Conservation (phyloP, 2,329 filamentous ascomycete genomes). For the Monilinia polystroma region DNA sequence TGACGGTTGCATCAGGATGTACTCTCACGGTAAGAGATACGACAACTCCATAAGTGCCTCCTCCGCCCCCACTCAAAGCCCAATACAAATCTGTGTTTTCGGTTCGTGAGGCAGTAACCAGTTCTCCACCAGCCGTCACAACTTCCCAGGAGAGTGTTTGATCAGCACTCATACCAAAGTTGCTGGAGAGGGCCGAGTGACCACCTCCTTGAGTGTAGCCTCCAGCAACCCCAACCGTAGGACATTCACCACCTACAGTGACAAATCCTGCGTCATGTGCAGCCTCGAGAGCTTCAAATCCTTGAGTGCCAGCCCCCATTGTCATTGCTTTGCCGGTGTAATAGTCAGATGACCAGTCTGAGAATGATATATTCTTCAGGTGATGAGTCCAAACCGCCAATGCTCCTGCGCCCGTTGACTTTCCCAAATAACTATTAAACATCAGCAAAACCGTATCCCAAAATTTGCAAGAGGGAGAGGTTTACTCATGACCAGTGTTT, state of each 20-base stretch:
- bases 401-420: conserved; percentile 60
- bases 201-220: conserved; percentile 62
- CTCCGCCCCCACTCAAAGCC: conserved; percentile 60
- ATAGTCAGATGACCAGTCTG: conserved; percentile 43
- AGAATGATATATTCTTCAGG: conserved; percentile 48
- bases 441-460: conserved; percentile 4
- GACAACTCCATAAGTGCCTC: conserved; percentile 58
- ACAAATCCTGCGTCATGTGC: conserved; percentile 45
- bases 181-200: conserved; percentile 52
- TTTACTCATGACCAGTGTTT: conserved; percentile 56
- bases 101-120: conserved; percentile 48
- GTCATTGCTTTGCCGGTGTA: conserved; percentile 55
- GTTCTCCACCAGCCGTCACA: conserved; percentile 51
- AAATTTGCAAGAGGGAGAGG: background rate
- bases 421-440: conserved; percentile 48
- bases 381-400: conserved; percentile 57
- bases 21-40: conserved; percentile 54
- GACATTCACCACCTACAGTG: conserved; percentile 54
- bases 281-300: conserved; percentile 46
- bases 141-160: conserved; percentile 57
- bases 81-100: conserved; percentile 60
- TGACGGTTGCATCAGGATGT: conserved; percentile 46
- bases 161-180: conserved; percentile 60
- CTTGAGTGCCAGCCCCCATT: conserved; percentile 54
- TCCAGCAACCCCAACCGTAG: conserved; percentile 57